A percentile compares a stretch with the other conserved stretches of the same genome.
Evolutionary conservation across 108 stramenopile genomes (phyloP).

Genomic region (Nitzschia sp.): DNA sequence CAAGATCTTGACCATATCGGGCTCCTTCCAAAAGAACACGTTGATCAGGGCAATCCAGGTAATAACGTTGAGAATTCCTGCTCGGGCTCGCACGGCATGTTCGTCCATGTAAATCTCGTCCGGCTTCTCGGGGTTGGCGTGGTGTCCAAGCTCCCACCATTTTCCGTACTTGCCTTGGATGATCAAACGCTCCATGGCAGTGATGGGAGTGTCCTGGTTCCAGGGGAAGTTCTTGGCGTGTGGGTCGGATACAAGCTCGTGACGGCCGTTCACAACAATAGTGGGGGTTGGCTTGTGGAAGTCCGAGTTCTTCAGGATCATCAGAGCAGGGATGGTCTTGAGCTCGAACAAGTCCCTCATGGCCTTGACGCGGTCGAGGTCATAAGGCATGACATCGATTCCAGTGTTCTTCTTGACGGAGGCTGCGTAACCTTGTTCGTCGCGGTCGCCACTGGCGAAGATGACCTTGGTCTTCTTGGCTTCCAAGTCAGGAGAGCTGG

Average conservation of each 20-base stretch:
- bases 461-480: slow-evolving; percentile 45
- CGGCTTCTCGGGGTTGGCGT: slow-evolving; percentile 32
- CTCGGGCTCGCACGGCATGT: slow-evolving; percentile 55
- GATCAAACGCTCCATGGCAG: slow-evolving; percentile 35
- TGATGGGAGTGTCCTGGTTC: slow-evolving; percentile 25
- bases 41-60: slow-evolving; percentile 59
- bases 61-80: slow-evolving; percentile 49
- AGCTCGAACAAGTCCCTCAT: slow-evolving; percentile 52
- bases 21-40: slow-evolving; percentile 40
- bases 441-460: slow-evolving; percentile 50
- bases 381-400: slow-evolving; percentile 52
- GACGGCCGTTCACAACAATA: slow-evolving; percentile 32
- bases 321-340: slow-evolving; percentile 45
- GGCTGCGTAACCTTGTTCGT: slow-evolving; percentile 30
- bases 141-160: slow-evolving; percentile 56
- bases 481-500: slow-evolving; percentile 6
- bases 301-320: slow-evolving; percentile 39
- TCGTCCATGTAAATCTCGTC: slow-evolving; percentile 63
- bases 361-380: slow-evolving; percentile 28
- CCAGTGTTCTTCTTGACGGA: slow-evolving; percentile 33
- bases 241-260: slow-evolving; percentile 37
- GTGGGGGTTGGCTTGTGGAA: slow-evolving; percentile 25
- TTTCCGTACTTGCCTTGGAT: slow-evolving; percentile 49
- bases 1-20: slow-evolving; percentile 24
- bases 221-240: slow-evolving; percentile 38